Evolutionary conservation across 2,329 filamentous ascomycete species (phyloP), one percentile per base, ranked within the genome.

Genomic region (Fusarium musae): DNA sequence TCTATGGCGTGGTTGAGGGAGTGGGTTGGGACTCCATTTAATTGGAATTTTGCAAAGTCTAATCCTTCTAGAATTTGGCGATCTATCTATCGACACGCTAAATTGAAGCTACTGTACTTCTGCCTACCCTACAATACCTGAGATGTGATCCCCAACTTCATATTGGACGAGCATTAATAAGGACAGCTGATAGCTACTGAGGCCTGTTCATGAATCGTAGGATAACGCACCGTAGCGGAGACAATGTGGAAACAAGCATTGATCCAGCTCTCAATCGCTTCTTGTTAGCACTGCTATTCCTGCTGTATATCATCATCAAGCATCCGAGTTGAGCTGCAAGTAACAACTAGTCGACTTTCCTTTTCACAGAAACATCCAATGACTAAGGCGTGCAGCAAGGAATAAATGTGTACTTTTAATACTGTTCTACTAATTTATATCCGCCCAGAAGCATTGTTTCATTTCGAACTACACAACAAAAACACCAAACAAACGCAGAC

Each of bases 31-130:
- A 59, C 69, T 73, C 68, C 63, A 59, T 68, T 71, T 64, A 59
- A 46, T 52, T 56, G 42, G 66, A 19, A 60, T 61, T 81, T 65
- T 39, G 30, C 3, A 69, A 70, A 70, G 65, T 49, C 13, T 53
- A 70, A 59, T 69, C 42, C 32, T 69, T 70, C 52, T 53, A 42
- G 50, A 69, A 63, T 26, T 5, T 9, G 28, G 37, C 52, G 21
- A 42, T 42, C 21, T 52, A 60, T 49, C 21, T 52, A 60, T 49
- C 21, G 12, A 9, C 21, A 49, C 46, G 46, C 28, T 49, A 26
- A 54, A n/a, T 17, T 9, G 9, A 12, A 19, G 10, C 23, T n/a
- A 30, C 19, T 39, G 37, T n/a, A 40, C 39, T 16, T 16, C 21
- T 37, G 16, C 13, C 8, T 68, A 68, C 65, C 65, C 65, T 68